These are phyloP conservation scores for Boletus sensibilis DNA, from an alignment of 768 basidiomycete species.

Conservation along the genomic window DNA sequence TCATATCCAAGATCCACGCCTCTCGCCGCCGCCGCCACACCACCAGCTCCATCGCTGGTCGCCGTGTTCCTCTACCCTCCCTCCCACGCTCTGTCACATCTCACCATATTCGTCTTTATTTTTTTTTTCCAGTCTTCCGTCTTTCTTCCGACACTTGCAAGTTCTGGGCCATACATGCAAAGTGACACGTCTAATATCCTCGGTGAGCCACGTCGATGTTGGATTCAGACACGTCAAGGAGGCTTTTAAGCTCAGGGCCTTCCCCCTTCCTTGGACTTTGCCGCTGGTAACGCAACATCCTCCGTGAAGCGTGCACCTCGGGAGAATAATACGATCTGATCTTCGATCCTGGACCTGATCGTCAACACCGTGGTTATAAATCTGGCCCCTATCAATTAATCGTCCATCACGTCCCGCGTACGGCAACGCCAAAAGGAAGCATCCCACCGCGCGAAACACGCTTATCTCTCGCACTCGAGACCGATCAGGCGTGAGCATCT, in stretches of 20 bases:
- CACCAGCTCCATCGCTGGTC: neutral
- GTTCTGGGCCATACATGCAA: neutral
- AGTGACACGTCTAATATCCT: slow-evolving; percentile 4
- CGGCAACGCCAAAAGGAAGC: slow-evolving; percentile 8
- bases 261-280: neutral
- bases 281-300: slow-evolving; percentile 14
- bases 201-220: neutral
- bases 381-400: slow-evolving; percentile 23
- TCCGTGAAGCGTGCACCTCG: slow-evolving; percentile 26
- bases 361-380: slow-evolving; percentile 10
- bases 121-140: too few species aligned
- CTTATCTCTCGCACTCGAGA: neutral
- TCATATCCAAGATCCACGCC: neutral
- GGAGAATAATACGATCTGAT: slow-evolving; percentile 25
- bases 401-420: slow-evolving; percentile 10
- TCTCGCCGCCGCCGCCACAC: slow-evolving; percentile 9
- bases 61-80: too few species aligned
- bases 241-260: slow-evolving; percentile 13
- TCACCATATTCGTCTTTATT: neutral
- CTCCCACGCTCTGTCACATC: neutral
- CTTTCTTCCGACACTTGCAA: neutral
- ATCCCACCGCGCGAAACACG: neutral
- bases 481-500: neutral
- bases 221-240: slow-evolving; percentile 13
- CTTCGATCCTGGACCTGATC: slow-evolving; percentile 34